These are phyloP conservation scores for Amanita fuliginea DNA, from an alignment of 768 basidiomycete genomes.

Conservation along the genomic window DNA sequence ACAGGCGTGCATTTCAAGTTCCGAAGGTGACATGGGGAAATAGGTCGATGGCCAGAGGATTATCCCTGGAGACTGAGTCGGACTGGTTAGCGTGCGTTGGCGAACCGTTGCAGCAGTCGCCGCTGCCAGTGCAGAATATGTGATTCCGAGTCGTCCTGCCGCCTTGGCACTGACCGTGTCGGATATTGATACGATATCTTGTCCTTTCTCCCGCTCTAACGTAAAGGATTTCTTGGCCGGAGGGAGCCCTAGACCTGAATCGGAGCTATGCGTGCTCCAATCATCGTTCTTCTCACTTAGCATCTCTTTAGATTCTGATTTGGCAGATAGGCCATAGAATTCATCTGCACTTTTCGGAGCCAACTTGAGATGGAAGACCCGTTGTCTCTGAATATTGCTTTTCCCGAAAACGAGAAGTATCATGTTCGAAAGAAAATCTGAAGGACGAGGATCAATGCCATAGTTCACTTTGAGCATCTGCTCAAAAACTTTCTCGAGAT, in stretches of 20 bases:
- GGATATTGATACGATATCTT: not conserved
- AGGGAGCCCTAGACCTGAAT: conserved; percentile 3
- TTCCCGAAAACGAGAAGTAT: conserved; percentile 42
- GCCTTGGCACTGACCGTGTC: conserved; percentile 25
- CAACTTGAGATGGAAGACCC: conserved; percentile 43
- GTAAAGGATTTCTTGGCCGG: not conserved
- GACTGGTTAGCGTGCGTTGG: not conserved
- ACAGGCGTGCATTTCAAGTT: conserved; percentile 69
- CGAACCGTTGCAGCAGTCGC: conserved; percentile 9
- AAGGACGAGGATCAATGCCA: conserved; percentile 40
- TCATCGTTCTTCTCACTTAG: not conserved
- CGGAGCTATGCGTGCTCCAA: conserved; percentile 4
- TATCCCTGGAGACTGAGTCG: conserved; percentile 51
- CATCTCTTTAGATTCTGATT: not conserved
- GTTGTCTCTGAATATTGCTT: conserved; percentile 28
- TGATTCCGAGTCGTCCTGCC: conserved; percentile 28
- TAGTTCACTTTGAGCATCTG: conserved; percentile 45
- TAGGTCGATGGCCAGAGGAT: conserved; percentile 49
- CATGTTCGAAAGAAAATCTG: conserved; percentile 33
- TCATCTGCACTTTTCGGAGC: conserved; percentile 34
- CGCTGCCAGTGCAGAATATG: conserved; percentile 20
- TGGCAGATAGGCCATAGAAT: not conserved
- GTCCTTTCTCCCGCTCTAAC: not conserved
- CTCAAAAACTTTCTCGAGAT: conserved; percentile 48
- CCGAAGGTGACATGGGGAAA: conserved; percentile 42